Conservation (phyloP, 2,329 filamentous ascomycete species). For the Ophiocordyceps camponoti-saundersi region DNA sequence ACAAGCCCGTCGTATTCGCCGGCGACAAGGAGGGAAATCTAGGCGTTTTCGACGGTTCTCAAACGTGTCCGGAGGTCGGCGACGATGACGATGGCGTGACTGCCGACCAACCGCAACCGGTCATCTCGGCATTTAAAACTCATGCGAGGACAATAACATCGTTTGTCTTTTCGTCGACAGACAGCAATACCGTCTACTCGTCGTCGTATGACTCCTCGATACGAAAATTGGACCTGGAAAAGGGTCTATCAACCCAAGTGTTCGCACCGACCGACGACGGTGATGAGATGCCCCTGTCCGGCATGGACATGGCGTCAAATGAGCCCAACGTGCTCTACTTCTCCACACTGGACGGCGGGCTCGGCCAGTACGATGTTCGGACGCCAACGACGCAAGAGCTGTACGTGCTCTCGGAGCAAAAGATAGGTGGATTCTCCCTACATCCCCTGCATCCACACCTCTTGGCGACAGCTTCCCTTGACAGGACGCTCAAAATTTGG, state of each 20-base stretch:
- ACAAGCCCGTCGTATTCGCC: slow-evolving; percentile 80
- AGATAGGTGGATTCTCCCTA: slow-evolving; percentile 85
- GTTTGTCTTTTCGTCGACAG: slow-evolving; percentile 59
- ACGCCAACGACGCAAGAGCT: slow-evolving; percentile 39
- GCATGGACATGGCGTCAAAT: slow-evolving; percentile 58
- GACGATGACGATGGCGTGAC: slow-evolving; percentile 49
- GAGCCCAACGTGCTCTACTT: slow-evolving; percentile 68
- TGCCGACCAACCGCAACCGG: slow-evolving; percentile 48
- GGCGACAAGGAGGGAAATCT: slow-evolving; percentile 87
- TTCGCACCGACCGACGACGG: slow-evolving; percentile 56
- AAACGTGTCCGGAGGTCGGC: slow-evolving; percentile 41
- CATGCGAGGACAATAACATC: slow-evolving; percentile 79
- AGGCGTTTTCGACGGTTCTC: slow-evolving; percentile 79
- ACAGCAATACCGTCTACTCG: slow-evolving; percentile 62
- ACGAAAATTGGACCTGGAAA: slow-evolving; percentile 67
- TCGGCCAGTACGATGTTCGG: slow-evolving; percentile 70
- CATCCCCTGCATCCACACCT: slow-evolving; percentile 69
- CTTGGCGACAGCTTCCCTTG: slow-evolving; percentile 75
- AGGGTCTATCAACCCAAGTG: slow-evolving; percentile 62
- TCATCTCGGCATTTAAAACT: slow-evolving; percentile 79
- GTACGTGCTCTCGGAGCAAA: slow-evolving; percentile 72
- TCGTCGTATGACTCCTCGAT: slow-evolving; percentile 90
- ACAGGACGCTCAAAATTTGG: slow-evolving; percentile 84
- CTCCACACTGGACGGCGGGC: slow-evolving; percentile 65
- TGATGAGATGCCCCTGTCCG: slow-evolving; percentile 66